Percentiles rank a stretch among this genome's conserved stretches.
phyloP scores from a whole-genome alignment of 2,329 filamentous ascomycete species.

The Penicillium psychrosexuale region DNA sequence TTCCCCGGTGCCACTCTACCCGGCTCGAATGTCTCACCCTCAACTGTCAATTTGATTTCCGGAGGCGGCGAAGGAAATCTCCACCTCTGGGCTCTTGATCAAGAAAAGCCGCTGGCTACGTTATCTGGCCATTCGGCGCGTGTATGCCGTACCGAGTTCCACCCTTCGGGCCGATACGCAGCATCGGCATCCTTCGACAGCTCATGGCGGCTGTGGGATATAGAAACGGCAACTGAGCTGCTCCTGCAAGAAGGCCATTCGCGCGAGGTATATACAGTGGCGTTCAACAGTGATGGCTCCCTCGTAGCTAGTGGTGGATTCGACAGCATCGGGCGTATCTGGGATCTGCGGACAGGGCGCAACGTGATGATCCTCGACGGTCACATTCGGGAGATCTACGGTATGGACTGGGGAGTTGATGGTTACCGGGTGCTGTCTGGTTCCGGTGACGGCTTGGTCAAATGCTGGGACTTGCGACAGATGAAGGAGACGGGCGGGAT shows the following conservation, averaged over 20 bases:
- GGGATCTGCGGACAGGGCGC: conserved; percentile 88
- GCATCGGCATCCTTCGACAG: conserved; percentile 95
- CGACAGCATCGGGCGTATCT: conserved; percentile 91
- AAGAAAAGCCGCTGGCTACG: conserved; percentile 80
- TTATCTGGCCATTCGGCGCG: conserved; percentile 80
- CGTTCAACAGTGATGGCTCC: conserved; percentile 88
- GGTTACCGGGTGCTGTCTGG: conserved; percentile 90
- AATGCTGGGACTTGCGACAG: conserved; percentile 95
- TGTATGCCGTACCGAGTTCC: conserved; percentile 90
- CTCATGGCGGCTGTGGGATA: conserved; percentile 95
- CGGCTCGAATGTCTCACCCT: conserved; percentile 66
- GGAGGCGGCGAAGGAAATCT: conserved; percentile 85
- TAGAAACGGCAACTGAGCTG: conserved; percentile 78
- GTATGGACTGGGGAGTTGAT: conserved; percentile 86
- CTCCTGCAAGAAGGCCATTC: conserved; percentile 92
- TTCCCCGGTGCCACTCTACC: conserved; percentile 75
- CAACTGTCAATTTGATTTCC: conserved; percentile 79
- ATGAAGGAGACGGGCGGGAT: conserved; percentile 80
- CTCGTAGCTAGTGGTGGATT: conserved; percentile 87
- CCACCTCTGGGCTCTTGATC: conserved; percentile 82
- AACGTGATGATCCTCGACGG: conserved; percentile 95
- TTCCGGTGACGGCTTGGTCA: conserved; percentile 91
- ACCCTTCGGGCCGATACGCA: conserved; percentile 83
- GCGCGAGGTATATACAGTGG: conserved; percentile 83
- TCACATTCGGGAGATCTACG: conserved; percentile 90